These are phyloP conservation scores for Fibroporia radiculosa DNA, from an alignment of 768 basidiomycete genomes.

Conservation along the genomic window DNA sequence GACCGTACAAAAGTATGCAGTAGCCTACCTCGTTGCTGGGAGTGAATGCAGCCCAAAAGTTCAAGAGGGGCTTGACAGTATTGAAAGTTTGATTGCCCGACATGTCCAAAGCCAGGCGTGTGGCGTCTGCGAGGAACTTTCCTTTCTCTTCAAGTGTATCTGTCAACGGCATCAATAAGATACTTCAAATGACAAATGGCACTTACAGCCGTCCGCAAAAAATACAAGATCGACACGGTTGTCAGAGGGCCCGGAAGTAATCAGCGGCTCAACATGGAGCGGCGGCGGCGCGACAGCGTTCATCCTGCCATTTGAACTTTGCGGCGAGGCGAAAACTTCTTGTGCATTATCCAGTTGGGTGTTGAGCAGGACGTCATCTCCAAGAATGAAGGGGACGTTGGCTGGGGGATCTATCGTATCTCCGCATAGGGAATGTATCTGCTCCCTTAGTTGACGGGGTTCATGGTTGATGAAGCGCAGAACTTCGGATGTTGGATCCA, in stretches of 20 bases:
- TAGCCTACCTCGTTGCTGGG: constrained; percentile 59
- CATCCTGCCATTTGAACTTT: neutral
- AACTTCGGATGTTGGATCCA: constrained; percentile 10
- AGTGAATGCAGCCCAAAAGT: constrained; percentile 76
- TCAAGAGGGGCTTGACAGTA: constrained; percentile 66
- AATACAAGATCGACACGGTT: constrained; percentile 74
- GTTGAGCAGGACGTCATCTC: neutral
- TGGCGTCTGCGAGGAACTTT: constrained; percentile 62
- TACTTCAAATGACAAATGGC: too few relatives aligned
- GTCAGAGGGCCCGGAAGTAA: constrained; percentile 49
- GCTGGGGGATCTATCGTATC: neutral
- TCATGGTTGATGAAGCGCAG: constrained; percentile 10
- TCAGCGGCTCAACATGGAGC: constrained; percentile 48
- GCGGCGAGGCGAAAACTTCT: neutral
- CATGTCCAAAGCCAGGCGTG: constrained; percentile 58
- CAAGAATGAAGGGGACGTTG: constrained; percentile 1
- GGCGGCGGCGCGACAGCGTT: constrained; percentile 24
- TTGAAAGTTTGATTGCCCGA: constrained; percentile 71
- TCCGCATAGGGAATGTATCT: constrained; percentile 6
- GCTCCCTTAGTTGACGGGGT: constrained; percentile 1
- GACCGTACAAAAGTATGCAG: neutral
- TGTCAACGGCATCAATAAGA: constrained; percentile 16
- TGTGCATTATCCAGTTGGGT: neutral
- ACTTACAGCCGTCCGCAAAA: constrained; percentile 73
- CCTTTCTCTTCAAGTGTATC: constrained; percentile 47